Evolutionary conservation across 768 basidiomycete species (phyloP), one percentile per base, ranked within the genome.

Genomic region (Mycena amicta): DNA sequence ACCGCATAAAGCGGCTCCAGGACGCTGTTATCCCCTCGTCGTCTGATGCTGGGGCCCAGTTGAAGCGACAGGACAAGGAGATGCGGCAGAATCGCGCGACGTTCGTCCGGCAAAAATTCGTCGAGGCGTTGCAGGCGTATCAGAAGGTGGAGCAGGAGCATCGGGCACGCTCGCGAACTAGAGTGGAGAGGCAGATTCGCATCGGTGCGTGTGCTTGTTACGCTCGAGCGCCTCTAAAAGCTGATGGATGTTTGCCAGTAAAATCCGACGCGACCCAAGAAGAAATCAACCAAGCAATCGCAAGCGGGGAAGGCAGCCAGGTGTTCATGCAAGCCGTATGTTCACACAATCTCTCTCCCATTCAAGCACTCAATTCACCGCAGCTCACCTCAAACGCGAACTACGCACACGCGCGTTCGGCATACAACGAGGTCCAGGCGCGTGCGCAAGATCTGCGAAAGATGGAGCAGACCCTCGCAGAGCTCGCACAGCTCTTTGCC

Each of bases 391-490:
- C 79, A 27, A 90, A 91, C n/a, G 86, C 83, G 51, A 84, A 86
- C n/a, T 93, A 92, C 71, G 91, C 87, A 29, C 89, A 92, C 63
- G 87, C 92, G 16, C 80, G 92, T 47, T 82, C 83, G 43, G 94
- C 91, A 0, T 93, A 89, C 71, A 82, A 85, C 50, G 95, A 97
- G 73, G 93, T 95, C 0, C 95, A 95, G 70, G 86, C 90, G 57
- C 83, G 95, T 31, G 93, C 95, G 69, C 82, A 88, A 66, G 93
- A 97, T 59, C 83, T 98, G 64, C 81, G 83, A 63, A 85, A 83
- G 70, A 93, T 96, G 69, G 93, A 96, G 71, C 80, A 83, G 65
- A 97, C 94, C 3, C 74, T 96, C 47, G 88, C 83, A n/a, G 93
- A 96, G 71, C 80, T 98, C 50, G 92, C 90, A 3, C 90, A 93